Evolutionary conservation across 257 asterid species (phyloP).

Genomic region (Solanum gracilifrons): DNA sequence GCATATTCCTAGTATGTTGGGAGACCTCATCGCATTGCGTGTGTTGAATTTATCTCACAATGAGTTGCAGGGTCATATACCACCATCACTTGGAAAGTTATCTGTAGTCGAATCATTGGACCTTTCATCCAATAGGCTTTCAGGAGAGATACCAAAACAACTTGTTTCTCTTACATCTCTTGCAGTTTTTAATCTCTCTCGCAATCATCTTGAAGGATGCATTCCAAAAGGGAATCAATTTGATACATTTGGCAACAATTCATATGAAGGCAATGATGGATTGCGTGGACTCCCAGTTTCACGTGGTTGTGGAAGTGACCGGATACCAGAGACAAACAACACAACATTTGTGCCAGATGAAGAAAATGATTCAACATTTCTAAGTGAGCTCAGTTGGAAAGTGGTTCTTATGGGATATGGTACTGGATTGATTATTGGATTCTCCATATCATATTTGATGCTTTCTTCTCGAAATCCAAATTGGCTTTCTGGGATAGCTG

Average conservation of each 20-base stretch:
- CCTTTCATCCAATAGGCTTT: background rate
- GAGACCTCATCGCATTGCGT: background rate
- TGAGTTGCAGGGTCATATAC: background rate
- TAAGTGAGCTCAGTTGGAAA: background rate
- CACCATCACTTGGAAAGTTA: background rate
- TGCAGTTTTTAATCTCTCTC: background rate
- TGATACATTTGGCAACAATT: background rate
- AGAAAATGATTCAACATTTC: background rate
- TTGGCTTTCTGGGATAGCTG: background rate
- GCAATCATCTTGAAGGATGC: background rate
- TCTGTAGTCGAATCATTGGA: background rate
- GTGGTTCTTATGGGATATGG: background rate
- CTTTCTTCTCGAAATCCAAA: background rate
- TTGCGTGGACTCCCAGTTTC: conserved; percentile 1
- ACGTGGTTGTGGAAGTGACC: background rate
- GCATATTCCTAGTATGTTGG: background rate
- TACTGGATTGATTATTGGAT: background rate
- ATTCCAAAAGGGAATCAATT: background rate
- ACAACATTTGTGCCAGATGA: background rate
- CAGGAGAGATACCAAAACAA: background rate
- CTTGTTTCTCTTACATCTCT: background rate
- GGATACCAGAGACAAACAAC: background rate
- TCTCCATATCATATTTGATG: background rate
- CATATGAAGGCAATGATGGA: background rate
- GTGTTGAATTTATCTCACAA: background rate